A percentile compares a stretch with the other conserved stretches of the same genome.
These are phyloP conservation scores for Juglanconis oblonga DNA, from an alignment of 2,329 filamentous ascomycete genomes.

Conservation along the genomic window DNA sequence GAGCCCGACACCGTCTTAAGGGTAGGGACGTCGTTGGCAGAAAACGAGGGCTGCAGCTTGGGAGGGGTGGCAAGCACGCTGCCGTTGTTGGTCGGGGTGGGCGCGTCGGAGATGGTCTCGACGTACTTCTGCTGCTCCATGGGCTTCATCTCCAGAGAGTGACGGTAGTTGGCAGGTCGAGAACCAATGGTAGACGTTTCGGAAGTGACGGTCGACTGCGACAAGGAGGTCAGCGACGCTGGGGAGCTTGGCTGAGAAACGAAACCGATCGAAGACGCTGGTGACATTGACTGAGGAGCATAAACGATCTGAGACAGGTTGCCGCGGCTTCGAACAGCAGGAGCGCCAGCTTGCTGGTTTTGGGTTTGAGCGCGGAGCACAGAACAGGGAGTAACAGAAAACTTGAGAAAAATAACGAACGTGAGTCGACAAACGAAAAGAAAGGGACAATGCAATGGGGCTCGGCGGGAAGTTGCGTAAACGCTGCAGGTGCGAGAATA, in stretches of 20 bases:
- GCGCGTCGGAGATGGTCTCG: constrained; percentile 40
- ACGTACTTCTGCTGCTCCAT: constrained; percentile 45
- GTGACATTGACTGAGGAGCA: not conserved
- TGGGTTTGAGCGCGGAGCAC: no score
- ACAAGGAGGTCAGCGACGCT: constrained; percentile 32
- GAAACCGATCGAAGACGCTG: constrained; percentile 38
- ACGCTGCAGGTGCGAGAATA: not conserved
- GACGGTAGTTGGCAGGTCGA: constrained; percentile 48
- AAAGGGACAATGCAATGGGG: not conserved
- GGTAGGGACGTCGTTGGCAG: constrained; percentile 83
- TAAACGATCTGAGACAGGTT: not conserved
- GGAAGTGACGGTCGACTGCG: constrained; percentile 34
- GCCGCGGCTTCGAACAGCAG: not conserved
- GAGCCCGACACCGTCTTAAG: constrained; percentile 65
- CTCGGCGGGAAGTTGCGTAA: not conserved
- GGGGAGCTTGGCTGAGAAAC: constrained; percentile 34
- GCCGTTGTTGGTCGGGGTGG: constrained; percentile 43
- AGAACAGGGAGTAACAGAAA: constrained; percentile 53
- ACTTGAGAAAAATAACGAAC: constrained; percentile 41
- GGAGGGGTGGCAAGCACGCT: constrained; percentile 58
- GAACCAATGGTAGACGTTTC: constrained; percentile 46
- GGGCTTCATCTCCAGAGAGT: constrained; percentile 55
- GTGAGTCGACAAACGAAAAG: constrained; percentile 12
- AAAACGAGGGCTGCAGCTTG: constrained; percentile 84
- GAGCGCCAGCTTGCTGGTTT: no score